Evolutionary conservation across 768 basidiomycete genomes (phyloP), one percentile per base, ranked within the genome.

Genomic region (Galerina sulciceps): DNA sequence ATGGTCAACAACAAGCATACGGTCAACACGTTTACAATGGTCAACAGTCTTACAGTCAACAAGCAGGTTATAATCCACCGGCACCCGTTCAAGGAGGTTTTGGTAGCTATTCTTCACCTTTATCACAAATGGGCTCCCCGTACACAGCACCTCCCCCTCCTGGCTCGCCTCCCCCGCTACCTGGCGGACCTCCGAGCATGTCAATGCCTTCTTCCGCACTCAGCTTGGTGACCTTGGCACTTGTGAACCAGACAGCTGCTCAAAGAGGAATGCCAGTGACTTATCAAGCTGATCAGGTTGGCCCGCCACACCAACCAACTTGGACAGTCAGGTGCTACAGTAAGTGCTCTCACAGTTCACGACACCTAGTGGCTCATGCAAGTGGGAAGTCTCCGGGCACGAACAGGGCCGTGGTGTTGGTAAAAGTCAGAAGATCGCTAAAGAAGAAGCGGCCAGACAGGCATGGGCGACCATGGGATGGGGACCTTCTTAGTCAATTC

Each of bases 371-470:
- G 46, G 9, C 10, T 40, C 22, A 43, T 45, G 23, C 40, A 6
- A 50, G 34, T 4, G 20, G 36, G 1, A 52, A 89, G 87, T 89
- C 20, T 80, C 85, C 55, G 77, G 72, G 1, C 64, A 72, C n/a
- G 76, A 80, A 61, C 77, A 64, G 60, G 88, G 87, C 20, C 50
- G 67, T 3, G 88, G 86, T 0, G 60, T 48, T 3, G 88, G 83
- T 18, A 84, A 81, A 58, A 88, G 77, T 56, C 86, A 87, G 69
- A 89, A 88, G 61, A 46, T 72, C n/a, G 88, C 87, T 8, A 89
- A 87, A 62, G 86, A 88, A 71, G 82, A 85, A 60, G 87, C 88
- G n/a, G 86, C 85, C 34, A 79, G 81, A 38, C 74, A 81, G 53
- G 87, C 87, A 46, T 86, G 78, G 73, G 65, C 66, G 10, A 57